Conservation (phyloP, 179 eudicot species). For the Gypsophila paniculata region DNA sequence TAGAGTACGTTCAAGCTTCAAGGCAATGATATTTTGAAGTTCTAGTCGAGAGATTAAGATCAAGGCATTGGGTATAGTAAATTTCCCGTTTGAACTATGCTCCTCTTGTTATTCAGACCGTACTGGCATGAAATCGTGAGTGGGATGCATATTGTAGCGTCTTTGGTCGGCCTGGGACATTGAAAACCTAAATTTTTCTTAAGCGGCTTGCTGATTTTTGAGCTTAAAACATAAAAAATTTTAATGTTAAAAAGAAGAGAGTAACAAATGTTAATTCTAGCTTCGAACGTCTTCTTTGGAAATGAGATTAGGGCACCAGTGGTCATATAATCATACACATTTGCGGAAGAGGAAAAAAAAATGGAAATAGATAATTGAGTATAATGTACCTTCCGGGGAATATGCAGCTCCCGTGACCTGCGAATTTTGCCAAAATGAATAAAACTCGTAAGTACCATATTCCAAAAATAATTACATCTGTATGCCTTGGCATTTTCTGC, state of each 20-base stretch:
- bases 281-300: not conserved
- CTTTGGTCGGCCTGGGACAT: not conserved
- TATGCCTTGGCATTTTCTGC: conserved; percentile 12
- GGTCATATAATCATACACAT: not conserved
- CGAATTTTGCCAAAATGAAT: conserved; percentile 32
- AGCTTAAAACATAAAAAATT: no score
- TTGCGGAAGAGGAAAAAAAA: not conserved
- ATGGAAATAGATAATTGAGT: not conserved
- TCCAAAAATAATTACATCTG: not conserved
- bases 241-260: no score
- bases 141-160: not conserved
- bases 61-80: no score
- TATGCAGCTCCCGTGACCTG: conserved; percentile 77
- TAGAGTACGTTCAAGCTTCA: not conserved
- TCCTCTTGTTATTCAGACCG: no score
- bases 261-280: no score
- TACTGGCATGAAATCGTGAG: no score
- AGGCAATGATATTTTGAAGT: not conserved
- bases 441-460: conserved; percentile 16
- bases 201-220: no score
- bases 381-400: conserved; percentile 73
- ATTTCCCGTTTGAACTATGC: no score
- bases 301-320: not conserved
- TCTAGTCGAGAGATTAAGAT: not conserved
- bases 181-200: no score